Evolutionary conservation across 1,284 basidiomycete species (phyloP), one percentile per base, ranked within the genome.

Genomic region (Gastroboletus turbinatus): DNA sequence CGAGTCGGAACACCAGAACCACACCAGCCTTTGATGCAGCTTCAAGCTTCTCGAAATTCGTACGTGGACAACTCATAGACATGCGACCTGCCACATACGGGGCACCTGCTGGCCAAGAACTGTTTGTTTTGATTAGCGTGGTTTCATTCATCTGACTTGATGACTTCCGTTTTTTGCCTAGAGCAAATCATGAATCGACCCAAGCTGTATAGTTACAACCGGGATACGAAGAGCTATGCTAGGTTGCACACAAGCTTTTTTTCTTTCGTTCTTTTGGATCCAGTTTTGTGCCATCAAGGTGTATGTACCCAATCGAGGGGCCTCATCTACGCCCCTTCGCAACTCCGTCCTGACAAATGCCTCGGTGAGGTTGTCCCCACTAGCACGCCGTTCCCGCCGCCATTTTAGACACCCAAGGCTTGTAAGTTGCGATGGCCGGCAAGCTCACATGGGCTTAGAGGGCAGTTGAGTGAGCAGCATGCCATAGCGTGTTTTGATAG

Each of bases 391-490:
- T 42, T 42, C 6, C 25, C 10, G 10, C 10, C 17, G 6, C 7
- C 5, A 29, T 14, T 13, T 16, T 3, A 27, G 25, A 13, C 25
- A 7, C 19, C 19, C 29, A 19, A 44, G 42, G n/a, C 17, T 27
- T 44, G 11, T 7, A n/a, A 11, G 44, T 16, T 21, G 5, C 14
- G 29, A 19, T 9, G 19, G 21, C n/a, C 3, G 16, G 8, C 27
- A 8, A 23, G 19, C n/a, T 47, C 38, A 66, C 65, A 67, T 61
- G 32, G 94, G 94, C 74, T 93, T 94, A 59, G 81, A 77, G 32
- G 95, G 94, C n/a, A 92, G 81, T 71, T 97, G 94, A 23, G 95
- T 96, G 60, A 87, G 84, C 61, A 98, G 83, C 59, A 96, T 85
- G 60, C 84, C 84, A 70, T 82, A 91, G 72, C 94, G 85, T 77